A percentile compares a stretch with the other conserved stretches of the same genome.
These are phyloP conservation scores for Volvariella volvacea DNA, from an alignment of 1,284 basidiomycete species.

Conservation along the genomic window DNA sequence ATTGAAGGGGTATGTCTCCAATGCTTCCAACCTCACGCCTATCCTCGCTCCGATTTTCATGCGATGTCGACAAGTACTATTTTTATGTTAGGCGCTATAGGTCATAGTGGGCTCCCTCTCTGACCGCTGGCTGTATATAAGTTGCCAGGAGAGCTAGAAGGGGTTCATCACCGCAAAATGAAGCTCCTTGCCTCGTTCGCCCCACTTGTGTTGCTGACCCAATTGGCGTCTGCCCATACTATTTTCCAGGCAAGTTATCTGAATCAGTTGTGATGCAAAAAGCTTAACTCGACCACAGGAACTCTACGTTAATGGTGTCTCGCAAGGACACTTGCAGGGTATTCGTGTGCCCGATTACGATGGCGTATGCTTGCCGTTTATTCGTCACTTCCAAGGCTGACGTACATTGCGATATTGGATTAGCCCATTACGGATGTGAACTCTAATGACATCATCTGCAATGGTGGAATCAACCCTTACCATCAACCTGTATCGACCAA, in stretches of 20 bases:
- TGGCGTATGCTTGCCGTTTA: slow-evolving; percentile 28
- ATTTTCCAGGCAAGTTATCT: slow-evolving; percentile 37
- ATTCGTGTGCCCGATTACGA: slow-evolving; percentile 45
- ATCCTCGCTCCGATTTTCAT: too few species aligned
- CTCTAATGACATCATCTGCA: slow-evolving; percentile 53
- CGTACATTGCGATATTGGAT: background rate
- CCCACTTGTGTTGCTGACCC: slow-evolving; percentile 18
- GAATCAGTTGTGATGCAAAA: background rate
- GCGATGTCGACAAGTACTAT: too few species aligned
- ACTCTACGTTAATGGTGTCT: slow-evolving; percentile 37
- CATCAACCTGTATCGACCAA: slow-evolving; percentile 42
- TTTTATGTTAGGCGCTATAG: too few species aligned
- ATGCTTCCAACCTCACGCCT: too few species aligned
- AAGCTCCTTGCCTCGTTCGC: slow-evolving; percentile 9
- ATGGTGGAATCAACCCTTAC: slow-evolving; percentile 56
- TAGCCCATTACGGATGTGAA: slow-evolving; percentile 49
- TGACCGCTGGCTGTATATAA: too few species aligned
- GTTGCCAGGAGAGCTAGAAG: too few species aligned
- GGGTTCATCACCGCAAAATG: slow-evolving; percentile 6
- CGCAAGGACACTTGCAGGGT: slow-evolving; percentile 38
- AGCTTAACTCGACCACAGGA: slow-evolving; percentile 10
- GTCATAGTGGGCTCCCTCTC: too few species aligned
- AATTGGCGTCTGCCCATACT: slow-evolving; percentile 32
- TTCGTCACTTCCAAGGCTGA: background rate
- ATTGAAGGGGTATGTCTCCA: too few species aligned